Percentiles rank a stretch among this genome's conserved stretches.
Evolutionary conservation across 129 eudicot genomes (phyloP).

Genomic region (Flaveria ramosissima): DNA sequence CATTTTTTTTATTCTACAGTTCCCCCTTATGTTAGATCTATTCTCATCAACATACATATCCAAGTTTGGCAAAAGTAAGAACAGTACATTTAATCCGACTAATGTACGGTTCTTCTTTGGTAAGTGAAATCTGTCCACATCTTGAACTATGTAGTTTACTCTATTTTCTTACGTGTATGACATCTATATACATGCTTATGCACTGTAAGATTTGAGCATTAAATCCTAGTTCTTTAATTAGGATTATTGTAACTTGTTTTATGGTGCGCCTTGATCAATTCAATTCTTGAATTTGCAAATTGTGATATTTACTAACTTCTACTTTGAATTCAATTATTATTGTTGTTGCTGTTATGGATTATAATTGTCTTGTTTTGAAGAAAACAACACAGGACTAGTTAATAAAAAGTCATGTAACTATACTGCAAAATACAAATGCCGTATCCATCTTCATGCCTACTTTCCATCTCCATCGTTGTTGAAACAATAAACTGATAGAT

Average conservation of each 20-base stretch:
- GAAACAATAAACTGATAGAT: too few species aligned
- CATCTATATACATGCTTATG: background rate
- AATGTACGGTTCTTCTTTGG: background rate
- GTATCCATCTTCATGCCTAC: too few species aligned
- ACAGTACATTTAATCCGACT: background rate
- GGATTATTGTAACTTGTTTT: background rate
- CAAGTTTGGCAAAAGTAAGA: slow-evolving; percentile 8
- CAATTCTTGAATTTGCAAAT: too few species aligned
- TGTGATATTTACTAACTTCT: too few species aligned
- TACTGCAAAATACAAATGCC: too few species aligned
- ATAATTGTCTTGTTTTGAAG: too few species aligned
- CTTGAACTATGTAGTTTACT: background rate
- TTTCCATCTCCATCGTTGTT: too few species aligned
- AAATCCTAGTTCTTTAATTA: too few species aligned
- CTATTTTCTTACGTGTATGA: background rate
- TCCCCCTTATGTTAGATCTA: slow-evolving; percentile 33
- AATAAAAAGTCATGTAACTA: too few species aligned
- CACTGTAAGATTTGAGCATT: background rate
- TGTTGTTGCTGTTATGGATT: too few species aligned
- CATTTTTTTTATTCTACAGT: slow-evolving; percentile 19
- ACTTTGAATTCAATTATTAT: too few species aligned
- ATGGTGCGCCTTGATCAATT: background rate
- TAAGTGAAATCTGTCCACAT: background rate
- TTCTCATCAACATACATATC: slow-evolving; percentile 5
- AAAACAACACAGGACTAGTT: too few species aligned